phyloP scores from a whole-genome alignment of 1,284 basidiomycete genomes.

The Ceratobasidium sp. region DNA sequence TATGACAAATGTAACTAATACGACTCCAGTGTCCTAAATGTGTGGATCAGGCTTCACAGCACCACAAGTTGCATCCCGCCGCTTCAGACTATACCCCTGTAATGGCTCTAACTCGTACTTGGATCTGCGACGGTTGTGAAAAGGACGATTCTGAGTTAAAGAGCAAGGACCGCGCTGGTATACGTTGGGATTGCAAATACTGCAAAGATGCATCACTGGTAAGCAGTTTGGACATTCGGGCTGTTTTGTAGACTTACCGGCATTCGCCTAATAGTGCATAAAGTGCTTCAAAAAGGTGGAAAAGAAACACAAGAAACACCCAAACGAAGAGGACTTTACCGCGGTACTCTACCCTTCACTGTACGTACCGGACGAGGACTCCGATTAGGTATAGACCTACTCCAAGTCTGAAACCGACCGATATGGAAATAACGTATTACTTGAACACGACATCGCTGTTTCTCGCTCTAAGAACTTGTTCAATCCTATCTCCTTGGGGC shows the following conservation, averaged over 20 bases:
- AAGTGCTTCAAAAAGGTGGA: constrained; percentile 40
- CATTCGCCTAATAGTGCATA: constrained; percentile 1
- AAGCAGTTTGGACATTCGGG: neutral
- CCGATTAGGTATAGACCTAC: neutral
- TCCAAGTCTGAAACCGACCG: neutral
- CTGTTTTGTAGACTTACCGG: neutral
- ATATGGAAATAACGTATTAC: neutral
- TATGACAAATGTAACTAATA: neutral
- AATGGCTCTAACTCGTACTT: constrained; percentile 20
- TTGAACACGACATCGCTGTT: neutral
- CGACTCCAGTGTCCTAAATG: constrained; percentile 21
- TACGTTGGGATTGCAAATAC: constrained; percentile 31
- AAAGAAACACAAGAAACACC: constrained; percentile 35
- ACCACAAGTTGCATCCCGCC: constrained; percentile 28
- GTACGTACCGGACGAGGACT: constrained; percentile 1
- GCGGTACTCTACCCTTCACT: constrained; percentile 18
- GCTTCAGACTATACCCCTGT: constrained; percentile 8
- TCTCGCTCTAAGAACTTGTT: neutral
- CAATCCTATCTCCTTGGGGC: constrained; percentile 10
- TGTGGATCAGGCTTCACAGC: neutral
- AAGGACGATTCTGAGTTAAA: neutral
- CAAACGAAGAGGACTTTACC: constrained; percentile 21
- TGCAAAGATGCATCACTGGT: constrained; percentile 21
- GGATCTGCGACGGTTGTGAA: constrained; percentile 25
- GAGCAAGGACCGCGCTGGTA: constrained; percentile 18